phyloP scores from a whole-genome alignment of 805 yeast genomes.

The Yamadazyma akitaensis region DNA sequence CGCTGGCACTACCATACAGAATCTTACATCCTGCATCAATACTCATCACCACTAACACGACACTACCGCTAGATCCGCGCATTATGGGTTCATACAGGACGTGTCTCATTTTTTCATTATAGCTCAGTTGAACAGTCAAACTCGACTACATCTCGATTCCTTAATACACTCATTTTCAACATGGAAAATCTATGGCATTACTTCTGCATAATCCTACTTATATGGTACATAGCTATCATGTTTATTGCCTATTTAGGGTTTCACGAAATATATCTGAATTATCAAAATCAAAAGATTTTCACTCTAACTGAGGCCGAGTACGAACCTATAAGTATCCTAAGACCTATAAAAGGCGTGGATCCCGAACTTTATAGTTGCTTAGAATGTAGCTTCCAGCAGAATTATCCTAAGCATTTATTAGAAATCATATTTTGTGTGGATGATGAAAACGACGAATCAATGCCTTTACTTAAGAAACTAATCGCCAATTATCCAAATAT shows the following conservation, averaged over 20 bases:
- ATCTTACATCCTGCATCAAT: too few relatives aligned
- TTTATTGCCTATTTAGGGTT: conserved; percentile 39
- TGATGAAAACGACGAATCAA: conserved; percentile 57
- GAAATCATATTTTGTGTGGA: conserved; percentile 80
- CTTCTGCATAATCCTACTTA: conserved; percentile 7
- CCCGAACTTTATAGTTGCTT: conserved; percentile 68
- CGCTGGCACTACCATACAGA: too few relatives aligned
- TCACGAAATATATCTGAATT: conserved; percentile 32
- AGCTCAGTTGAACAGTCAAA: not conserved
- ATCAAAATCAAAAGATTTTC: conserved; percentile 16
- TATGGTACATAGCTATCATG: conserved; percentile 41
- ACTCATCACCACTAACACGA: not conserved
- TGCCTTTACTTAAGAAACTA: conserved; percentile 51
- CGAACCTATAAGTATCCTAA: conserved; percentile 62
- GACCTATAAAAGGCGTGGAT: conserved; percentile 85
- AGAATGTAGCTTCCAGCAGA: conserved; percentile 63
- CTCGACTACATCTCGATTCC: not conserved
- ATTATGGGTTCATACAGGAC: not conserved
- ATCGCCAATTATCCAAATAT: conserved; percentile 52
- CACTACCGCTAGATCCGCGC: not conserved
- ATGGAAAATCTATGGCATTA: conserved; percentile 3
- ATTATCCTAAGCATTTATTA: conserved; percentile 55
- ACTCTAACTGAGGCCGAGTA: not conserved
- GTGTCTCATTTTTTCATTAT: conserved; percentile 1
- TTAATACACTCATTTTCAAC: not conserved